Evolutionary conservation across 2,329 filamentous ascomycete genomes (phyloP).

Genomic region (Aspergillus sp.): DNA sequence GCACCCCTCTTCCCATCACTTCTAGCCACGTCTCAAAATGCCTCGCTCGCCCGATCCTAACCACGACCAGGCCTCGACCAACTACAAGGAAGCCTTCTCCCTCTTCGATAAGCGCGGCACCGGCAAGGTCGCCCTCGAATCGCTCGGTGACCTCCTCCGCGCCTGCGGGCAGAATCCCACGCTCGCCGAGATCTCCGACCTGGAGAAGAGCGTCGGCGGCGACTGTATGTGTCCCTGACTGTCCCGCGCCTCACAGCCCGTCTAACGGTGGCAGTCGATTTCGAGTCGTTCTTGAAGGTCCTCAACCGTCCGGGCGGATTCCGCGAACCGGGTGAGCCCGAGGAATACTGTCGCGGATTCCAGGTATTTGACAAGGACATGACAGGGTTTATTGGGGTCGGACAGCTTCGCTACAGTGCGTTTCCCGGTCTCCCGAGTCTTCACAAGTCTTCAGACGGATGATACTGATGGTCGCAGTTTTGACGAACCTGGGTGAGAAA

Average conservation of each 20-base stretch:
- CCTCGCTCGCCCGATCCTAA: slow-evolving; percentile 21
- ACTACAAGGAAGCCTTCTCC: slow-evolving; percentile 99
- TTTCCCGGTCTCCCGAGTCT: slow-evolving; percentile 1
- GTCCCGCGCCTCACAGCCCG: neutral
- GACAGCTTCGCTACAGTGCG: slow-evolving; percentile 85
- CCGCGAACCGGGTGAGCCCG: slow-evolving; percentile 94
- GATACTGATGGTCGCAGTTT: slow-evolving; percentile 51
- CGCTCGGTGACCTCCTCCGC: slow-evolving; percentile 88
- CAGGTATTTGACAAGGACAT: slow-evolving; percentile 99
- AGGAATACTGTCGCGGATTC: slow-evolving; percentile 98
- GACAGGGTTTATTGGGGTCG: slow-evolving; percentile 96
- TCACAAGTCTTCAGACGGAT: neutral
- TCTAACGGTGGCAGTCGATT: slow-evolving; percentile 69
- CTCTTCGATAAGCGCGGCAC: slow-evolving; percentile 99
- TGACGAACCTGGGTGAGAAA: slow-evolving; percentile 98
- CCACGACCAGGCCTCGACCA: slow-evolving; percentile 68
- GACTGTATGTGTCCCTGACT: slow-evolving; percentile 70
- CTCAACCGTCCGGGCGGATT: slow-evolving; percentile 97
- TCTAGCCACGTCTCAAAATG: slow-evolving; percentile 22
- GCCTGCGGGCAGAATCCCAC: slow-evolving; percentile 98
- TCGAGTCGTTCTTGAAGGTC: slow-evolving; percentile 93
- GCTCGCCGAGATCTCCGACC: slow-evolving; percentile 83
- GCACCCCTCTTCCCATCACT: slow-evolving; percentile 1
- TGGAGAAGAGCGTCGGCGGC: slow-evolving; percentile 83
- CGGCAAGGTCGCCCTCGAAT: slow-evolving; percentile 82